Base-by-base conservation (phyloP, 1,284 basidiomycete species). In the Mycena citricolor region DNA sequence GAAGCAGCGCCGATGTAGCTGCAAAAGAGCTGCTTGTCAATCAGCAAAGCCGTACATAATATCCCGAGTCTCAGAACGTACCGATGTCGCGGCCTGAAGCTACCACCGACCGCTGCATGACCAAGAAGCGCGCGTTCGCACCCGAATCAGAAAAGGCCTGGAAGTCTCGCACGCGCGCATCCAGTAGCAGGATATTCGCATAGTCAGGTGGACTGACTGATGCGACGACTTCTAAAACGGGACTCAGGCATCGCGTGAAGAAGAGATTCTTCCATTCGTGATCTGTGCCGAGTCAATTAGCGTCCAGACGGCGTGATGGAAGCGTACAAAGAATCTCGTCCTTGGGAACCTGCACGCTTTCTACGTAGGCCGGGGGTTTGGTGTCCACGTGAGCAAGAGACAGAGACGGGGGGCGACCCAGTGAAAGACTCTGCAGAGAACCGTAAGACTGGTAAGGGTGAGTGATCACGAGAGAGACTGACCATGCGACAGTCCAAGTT, bases 401-500 rank as follows among this genome's bases (percentile, higher is more conserved):
- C 43, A 86, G 78, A 8, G 83, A 87, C 3, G 83, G 83, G 2
- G 82, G 86, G n/a, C 84, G 74, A 22, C 83, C 86, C 47, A 86
- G 81, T n/a, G 83, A 87, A 37, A 88, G 68, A 51, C 79, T 83
- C 86, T 86, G 47, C 29, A 16, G 26, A 40, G 21, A 21, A 24
- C 35, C 31, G 34, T 28, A 31, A 32, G 32, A 46, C 11, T 13
- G 10, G 16, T 17, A 10, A 41, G 34, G 34, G 22, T 32, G 20
- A 38, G 25, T 32, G 49, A 36, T 28, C 42, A 33, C 44, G 36
- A 42, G 14, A 8, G 8, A 11, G 17, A 61, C 69, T 51, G 57
- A 86, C 84, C 77, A 87, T 81, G 55, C 85, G 78, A 44, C 81
- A 82, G 54, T 87, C 84, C 59, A 87, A 72, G 53, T 83, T 83